Conservation (phyloP, 1,139 yeast genomes). For the Diutina ranongensis region DNA sequence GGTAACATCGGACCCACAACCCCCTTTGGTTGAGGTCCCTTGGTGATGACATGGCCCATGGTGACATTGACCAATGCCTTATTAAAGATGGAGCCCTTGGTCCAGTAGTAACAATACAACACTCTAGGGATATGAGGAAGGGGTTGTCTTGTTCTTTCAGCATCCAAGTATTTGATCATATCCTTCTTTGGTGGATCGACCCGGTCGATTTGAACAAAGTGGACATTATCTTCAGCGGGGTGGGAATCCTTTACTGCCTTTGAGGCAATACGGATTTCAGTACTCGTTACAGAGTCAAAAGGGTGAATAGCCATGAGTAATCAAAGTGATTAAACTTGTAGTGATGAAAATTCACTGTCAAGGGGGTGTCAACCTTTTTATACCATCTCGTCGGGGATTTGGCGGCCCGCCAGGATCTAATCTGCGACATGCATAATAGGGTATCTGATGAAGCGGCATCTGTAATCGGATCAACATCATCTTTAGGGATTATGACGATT, state of each 20-base stretch:
- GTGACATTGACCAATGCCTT: slow-evolving; percentile 67
- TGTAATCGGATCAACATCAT: too few species aligned
- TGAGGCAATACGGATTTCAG: slow-evolving; percentile 53
- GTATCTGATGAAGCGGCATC: too few species aligned
- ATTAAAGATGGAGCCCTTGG: slow-evolving; percentile 42
- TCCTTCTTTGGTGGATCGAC: slow-evolving; percentile 75
- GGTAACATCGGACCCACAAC: slow-evolving; percentile 67
- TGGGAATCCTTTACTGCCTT: slow-evolving; percentile 51
- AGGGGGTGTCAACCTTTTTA: too few species aligned
- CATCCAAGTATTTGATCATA: slow-evolving; percentile 58
- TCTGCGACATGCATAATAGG: too few species aligned
- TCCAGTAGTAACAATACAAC: slow-evolving; percentile 56
- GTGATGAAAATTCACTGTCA: too few species aligned
- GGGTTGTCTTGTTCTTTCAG: slow-evolving; percentile 50
- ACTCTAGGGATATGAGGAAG: slow-evolving; percentile 54
- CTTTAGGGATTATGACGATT: too few species aligned
- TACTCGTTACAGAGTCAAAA: slow-evolving; percentile 58
- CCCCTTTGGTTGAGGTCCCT: slow-evolving; percentile 46
- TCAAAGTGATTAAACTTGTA: not conserved
- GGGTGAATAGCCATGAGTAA: slow-evolving; percentile 26
- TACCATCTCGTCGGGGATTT: too few species aligned
- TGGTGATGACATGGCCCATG: slow-evolving; percentile 51
- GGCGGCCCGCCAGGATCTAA: too few species aligned
- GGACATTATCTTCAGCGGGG: slow-evolving; percentile 38
- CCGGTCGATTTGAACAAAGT: slow-evolving; percentile 63